phyloP scores from a whole-genome alignment of 2,329 filamentous ascomycete genomes.

The Apiospora phragmitis region DNA sequence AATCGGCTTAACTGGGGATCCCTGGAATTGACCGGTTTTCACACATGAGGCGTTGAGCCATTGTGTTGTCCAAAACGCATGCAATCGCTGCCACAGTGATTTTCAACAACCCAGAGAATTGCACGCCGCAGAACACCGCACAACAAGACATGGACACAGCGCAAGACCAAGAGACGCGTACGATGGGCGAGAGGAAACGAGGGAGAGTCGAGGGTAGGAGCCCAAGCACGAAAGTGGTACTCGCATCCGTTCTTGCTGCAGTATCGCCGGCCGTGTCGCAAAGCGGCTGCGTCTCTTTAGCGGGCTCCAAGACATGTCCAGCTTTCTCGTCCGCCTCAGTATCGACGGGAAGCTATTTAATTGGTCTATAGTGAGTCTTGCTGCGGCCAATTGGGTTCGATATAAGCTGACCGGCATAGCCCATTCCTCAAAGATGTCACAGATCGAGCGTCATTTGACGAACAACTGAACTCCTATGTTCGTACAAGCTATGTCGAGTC shows the following conservation, averaged over 20 bases:
- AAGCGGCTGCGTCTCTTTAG: conserved; percentile 35
- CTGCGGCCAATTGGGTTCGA: conserved; percentile 17
- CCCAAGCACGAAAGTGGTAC: conserved; percentile 18
- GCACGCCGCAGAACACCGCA: conserved; percentile 9
- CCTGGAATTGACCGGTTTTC: conserved; percentile 7
- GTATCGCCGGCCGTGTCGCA: conserved; percentile 25
- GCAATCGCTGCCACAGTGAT: conserved; percentile 24
- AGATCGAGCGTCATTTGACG: conserved; percentile 74
- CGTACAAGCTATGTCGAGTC: conserved; percentile 70
- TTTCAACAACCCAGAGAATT: conserved; percentile 16
- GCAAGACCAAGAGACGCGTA: not conserved
- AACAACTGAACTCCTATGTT: conserved; percentile 71
- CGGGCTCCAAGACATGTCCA: conserved; percentile 35
- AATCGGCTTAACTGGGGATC: conserved; percentile 2
- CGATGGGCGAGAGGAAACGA: conserved; percentile 5
- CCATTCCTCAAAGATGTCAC: conserved; percentile 85
- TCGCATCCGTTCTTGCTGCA: conserved; percentile 24
- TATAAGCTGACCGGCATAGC: conserved; percentile 35
- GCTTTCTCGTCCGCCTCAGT: conserved; percentile 39
- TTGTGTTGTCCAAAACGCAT: conserved; percentile 28
- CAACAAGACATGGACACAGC: not conserved
- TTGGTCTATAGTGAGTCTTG: conserved; percentile 28
- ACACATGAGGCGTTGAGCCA: conserved; percentile 23
- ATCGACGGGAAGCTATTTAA: conserved; percentile 33
- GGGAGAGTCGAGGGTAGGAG: conserved; percentile 13